Evolutionary conservation across 208 protist species (phyloP).

Genomic region (Zelonia costaricensis): DNA sequence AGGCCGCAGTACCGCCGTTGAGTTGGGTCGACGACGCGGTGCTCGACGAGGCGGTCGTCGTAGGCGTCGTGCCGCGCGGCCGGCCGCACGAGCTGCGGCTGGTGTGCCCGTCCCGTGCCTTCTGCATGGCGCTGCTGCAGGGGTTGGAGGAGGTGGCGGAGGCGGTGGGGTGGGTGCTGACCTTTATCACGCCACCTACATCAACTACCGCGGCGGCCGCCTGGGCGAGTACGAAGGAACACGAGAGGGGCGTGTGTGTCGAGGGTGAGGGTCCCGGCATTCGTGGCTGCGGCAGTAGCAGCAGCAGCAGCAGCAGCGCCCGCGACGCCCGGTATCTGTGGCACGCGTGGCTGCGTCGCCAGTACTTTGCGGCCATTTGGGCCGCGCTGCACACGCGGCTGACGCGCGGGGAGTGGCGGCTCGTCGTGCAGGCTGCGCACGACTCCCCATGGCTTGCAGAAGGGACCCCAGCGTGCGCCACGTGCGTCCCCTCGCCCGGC

Average conservation of each 20-base stretch:
- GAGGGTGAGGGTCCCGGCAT: too few species aligned
- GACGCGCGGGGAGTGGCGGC: constrained; percentile 12
- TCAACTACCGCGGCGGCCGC: background rate
- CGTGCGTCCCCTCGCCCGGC: background rate
- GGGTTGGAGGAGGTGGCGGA: constrained; percentile 27
- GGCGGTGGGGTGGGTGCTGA: constrained; percentile 13
- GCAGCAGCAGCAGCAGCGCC: background rate
- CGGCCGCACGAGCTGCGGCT: constrained; percentile 57
- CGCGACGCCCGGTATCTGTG: background rate
- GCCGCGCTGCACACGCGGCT: constrained; percentile 5
- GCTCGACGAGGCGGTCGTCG: constrained; percentile 57
- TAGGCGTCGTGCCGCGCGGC: constrained; percentile 47
- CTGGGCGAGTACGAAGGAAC: background rate
- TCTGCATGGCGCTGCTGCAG: constrained; percentile 28
- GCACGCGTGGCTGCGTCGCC: constrained; percentile 16
- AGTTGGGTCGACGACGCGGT: constrained; percentile 45
- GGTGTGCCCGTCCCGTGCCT: constrained; percentile 44
- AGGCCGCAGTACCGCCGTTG: background rate
- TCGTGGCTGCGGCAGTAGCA: background rate
- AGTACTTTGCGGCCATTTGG: constrained; percentile 15
- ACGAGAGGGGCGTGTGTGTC: background rate
- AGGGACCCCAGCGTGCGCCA: background rate
- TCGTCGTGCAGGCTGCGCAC: constrained; percentile 2
- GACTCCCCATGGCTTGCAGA: constrained; percentile 11
- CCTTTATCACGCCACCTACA: constrained; percentile 2